phyloP scores from a whole-genome alignment of 1,139 yeast genomes.

The Yamadazyma spencermartinsiae region DNA sequence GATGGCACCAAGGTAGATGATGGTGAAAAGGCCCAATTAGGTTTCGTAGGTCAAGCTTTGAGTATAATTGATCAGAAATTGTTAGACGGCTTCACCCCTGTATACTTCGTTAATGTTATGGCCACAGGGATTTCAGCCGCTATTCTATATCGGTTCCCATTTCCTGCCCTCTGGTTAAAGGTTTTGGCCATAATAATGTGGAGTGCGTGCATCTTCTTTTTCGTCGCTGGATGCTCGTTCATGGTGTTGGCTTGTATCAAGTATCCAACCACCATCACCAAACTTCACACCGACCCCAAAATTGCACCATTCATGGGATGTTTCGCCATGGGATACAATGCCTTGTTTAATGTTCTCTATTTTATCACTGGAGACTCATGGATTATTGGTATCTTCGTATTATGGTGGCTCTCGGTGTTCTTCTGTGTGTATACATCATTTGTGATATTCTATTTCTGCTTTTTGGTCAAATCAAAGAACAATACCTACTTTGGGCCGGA shows the following conservation, averaged over 20 bases:
- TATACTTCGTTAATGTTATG: conserved; percentile 76
- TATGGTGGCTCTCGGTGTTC: conserved; percentile 70
- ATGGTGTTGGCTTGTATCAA: conserved; percentile 38
- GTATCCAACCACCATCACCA: conserved; percentile 32
- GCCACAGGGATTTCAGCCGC: conserved; percentile 75
- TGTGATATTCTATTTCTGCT: conserved; percentile 49
- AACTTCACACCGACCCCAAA: conserved; percentile 44
- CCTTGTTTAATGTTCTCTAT: conserved; percentile 58
- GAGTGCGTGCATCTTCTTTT: conserved; percentile 51
- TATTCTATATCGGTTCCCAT: conserved; percentile 65
- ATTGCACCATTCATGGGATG: conserved; percentile 71
- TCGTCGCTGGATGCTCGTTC: conserved; percentile 38
- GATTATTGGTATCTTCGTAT: conserved; percentile 48
- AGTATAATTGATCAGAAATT: conserved; percentile 14
- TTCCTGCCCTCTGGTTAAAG: conserved; percentile 58
- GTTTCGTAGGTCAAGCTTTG: neutral
- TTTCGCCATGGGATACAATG: conserved; percentile 72
- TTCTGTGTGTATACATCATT: conserved; percentile 59
- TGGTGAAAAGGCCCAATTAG: too few species aligned
- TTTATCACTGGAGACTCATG: conserved; percentile 35
- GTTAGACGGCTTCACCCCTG: conserved; percentile 47
- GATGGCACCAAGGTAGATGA: neutral
- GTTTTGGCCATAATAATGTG: conserved; percentile 57
- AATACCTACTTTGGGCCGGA: conserved; percentile 22
- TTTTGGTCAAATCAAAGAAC: conserved; percentile 28